These are phyloP conservation scores for Betula pendula DNA, from an alignment of 306 rosid genomes.

Conservation along the genomic window DNA sequence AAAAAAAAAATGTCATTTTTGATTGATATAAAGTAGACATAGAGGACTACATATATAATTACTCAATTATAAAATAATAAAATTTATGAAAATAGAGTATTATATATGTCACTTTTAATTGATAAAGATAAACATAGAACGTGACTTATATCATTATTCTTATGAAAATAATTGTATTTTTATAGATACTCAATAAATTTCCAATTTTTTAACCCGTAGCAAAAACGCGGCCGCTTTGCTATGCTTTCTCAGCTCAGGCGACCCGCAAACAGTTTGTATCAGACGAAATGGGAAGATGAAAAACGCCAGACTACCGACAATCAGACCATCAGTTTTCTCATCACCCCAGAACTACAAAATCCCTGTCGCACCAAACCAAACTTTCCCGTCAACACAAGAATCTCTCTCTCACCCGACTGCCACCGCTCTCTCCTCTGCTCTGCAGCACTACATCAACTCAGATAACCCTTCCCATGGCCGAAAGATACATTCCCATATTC, in stretches of 20 bases:
- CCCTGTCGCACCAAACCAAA: constrained; percentile 1
- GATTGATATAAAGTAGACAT: too few species aligned
- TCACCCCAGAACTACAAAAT: not conserved
- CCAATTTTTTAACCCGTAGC: too few species aligned
- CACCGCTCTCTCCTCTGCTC: constrained; percentile 41
- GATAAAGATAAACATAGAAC: too few species aligned
- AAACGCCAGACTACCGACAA: constrained; percentile 17
- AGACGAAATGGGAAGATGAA: constrained; percentile 36
- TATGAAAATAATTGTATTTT: too few species aligned
- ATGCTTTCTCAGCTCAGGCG: not conserved
- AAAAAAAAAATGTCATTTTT: too few species aligned
- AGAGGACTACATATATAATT: too few species aligned
- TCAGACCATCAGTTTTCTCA: constrained; percentile 28
- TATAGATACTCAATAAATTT: too few species aligned
- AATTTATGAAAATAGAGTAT: too few species aligned
- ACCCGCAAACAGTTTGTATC: not conserved
- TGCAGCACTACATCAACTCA: constrained; percentile 73
- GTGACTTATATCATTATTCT: too few species aligned
- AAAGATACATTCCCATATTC: constrained; percentile 66
- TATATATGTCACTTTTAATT: too few species aligned
- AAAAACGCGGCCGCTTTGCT: not conserved
- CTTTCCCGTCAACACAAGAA: constrained; percentile 31
- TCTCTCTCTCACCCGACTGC: constrained; percentile 29
- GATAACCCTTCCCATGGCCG: constrained; percentile 70
- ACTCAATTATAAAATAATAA: too few species aligned